A percentile compares a stretch with the other conserved stretches of the same genome.
These are phyloP conservation scores for Dalbergia cochinchinensis DNA, from an alignment of 306 rosid species.

Conservation along the genomic window DNA sequence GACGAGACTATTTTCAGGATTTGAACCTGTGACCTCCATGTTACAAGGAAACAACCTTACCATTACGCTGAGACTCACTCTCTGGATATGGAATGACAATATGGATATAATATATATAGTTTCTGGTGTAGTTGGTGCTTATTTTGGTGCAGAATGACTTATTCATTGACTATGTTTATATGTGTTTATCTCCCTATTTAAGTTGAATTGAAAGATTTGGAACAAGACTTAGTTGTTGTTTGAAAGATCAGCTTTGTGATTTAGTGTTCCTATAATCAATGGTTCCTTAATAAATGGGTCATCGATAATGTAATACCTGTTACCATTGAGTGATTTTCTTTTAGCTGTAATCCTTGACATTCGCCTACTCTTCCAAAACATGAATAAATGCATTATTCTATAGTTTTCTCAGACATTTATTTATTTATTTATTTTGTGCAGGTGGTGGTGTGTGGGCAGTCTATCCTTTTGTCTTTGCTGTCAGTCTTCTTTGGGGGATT, in stretches of 20 bases:
- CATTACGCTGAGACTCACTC: too few species aligned
- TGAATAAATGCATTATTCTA: constrained; percentile 20
- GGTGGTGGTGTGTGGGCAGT: constrained; percentile 96
- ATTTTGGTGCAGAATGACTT: neutral
- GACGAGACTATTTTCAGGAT: too few species aligned
- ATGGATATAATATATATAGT: neutral
- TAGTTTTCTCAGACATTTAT: constrained; percentile 32
- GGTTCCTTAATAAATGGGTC: constrained; percentile 30
- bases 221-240: neutral
- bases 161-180: neutral
- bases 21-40: too few species aligned
- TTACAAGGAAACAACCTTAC: too few species aligned
- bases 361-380: constrained; percentile 5
- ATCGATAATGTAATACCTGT: neutral
- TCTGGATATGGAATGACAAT: neutral
- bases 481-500: constrained; percentile 69
- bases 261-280: neutral
- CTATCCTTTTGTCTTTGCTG: constrained; percentile 71
- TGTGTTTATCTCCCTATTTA: neutral
- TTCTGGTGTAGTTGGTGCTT: constrained; percentile 16
- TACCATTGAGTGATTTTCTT: neutral
- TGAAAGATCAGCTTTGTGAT: constrained; percentile 17
- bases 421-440: constrained; percentile 52
- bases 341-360: neutral
- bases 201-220: constrained; percentile 1